Evolutionary conservation across 441 rosid species (phyloP).

Genomic region (Cnidoscolus chayamansa): DNA sequence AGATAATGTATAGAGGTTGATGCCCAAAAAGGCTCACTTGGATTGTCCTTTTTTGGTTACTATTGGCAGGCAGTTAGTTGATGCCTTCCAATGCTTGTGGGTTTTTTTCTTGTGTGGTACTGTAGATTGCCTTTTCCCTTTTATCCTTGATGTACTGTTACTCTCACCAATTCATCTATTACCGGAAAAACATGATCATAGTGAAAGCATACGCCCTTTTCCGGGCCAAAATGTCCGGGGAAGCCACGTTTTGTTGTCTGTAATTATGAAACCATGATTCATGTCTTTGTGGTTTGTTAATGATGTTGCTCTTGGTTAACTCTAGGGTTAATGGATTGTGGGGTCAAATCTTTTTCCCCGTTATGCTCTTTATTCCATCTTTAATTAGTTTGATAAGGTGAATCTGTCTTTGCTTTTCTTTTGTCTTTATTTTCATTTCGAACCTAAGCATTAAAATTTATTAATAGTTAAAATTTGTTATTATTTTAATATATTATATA

Average conservation of each 20-base stretch:
- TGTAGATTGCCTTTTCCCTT: background rate
- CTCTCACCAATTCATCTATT: background rate
- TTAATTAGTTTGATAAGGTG: background rate
- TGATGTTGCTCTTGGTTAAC: background rate
- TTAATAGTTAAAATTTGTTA: no score
- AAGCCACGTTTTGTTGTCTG: background rate
- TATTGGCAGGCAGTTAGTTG: slow-evolving; percentile 20
- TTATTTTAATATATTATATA: no score
- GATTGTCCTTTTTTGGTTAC: slow-evolving; percentile 22
- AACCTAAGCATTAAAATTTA: background rate
- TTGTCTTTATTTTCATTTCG: background rate
- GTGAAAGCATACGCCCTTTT: background rate
- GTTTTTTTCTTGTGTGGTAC: slow-evolving; percentile 11
- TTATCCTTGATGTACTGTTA: background rate
- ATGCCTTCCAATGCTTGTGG: slow-evolving; percentile 22
- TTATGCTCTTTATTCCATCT: background rate
- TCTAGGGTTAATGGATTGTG: background rate
- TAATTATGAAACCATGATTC: background rate
- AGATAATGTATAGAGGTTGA: slow-evolving; percentile 26
- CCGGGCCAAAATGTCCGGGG: background rate
- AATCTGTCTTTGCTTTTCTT: background rate
- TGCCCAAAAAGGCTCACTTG: slow-evolving; percentile 9
- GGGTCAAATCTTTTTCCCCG: background rate
- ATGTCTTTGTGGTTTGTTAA: background rate
- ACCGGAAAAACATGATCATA: background rate